Percentiles rank a stretch among this genome's conserved stretches.
Conservation (phyloP, 495 filamentous ascomycete genomes). For the Annulohypoxylon nitens region DNA sequence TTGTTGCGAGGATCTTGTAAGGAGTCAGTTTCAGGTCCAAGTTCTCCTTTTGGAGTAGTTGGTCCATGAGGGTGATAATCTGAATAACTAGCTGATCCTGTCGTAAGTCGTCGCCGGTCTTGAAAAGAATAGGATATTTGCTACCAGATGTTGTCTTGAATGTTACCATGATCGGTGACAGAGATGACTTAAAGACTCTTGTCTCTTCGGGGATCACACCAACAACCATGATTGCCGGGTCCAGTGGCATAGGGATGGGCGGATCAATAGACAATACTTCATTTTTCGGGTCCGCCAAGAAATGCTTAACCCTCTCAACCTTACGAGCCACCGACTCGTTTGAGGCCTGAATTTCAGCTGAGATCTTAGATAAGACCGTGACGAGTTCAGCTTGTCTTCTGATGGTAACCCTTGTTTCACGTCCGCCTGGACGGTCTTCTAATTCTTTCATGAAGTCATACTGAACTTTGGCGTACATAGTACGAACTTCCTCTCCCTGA, state of each 20-base stretch:
- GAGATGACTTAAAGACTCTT: conserved; percentile 93
- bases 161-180: conserved; percentile 90
- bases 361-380: conserved; percentile 86
- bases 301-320: conserved; percentile 83
- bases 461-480: conserved; percentile 89
- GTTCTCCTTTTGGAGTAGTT: conserved; percentile 95
- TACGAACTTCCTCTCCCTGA: conserved; percentile 76
- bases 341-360: conserved; percentile 87
- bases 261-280: conserved; percentile 86
- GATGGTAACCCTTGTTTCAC: conserved; percentile 78
- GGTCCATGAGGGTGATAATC: conserved; percentile 98
- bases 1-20: conserved; percentile 95
- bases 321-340: conserved; percentile 82
- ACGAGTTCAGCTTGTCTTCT: conserved; percentile 91
- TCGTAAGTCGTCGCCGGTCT: conserved; percentile 95
- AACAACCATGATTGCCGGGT: conserved; percentile 82
- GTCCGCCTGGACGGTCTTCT: conserved; percentile 69
- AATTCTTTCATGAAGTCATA: conserved; percentile 96
- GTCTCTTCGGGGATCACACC: conserved; percentile 87
- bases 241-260: conserved; percentile 87
- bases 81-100: conserved; percentile 99
- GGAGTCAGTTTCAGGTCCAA: conserved; percentile 95
- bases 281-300: conserved; percentile 89
- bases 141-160: conserved; percentile 83
- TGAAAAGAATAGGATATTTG: conserved; percentile 94